Evolutionary conservation across 352 stramenopile species (phyloP), one percentile per base, ranked within the genome.

Genomic region (Phytophthora crassamura): DNA sequence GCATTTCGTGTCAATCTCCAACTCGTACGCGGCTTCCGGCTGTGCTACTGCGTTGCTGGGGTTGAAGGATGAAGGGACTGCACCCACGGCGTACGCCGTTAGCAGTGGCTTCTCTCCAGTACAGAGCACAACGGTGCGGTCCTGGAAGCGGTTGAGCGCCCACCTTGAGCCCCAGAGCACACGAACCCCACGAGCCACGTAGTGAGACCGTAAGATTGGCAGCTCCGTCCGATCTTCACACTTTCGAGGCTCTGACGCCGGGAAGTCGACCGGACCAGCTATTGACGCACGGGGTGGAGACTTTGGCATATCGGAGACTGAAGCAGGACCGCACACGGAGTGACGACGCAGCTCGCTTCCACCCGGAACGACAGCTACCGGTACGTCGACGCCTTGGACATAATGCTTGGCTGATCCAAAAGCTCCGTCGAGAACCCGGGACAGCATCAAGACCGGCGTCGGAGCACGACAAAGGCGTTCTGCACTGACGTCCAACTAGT

Each of bases 131-230:
- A 91, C 45, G 1, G 62, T 75, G 28, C 69, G 71, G 48, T 67
- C 54, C 39, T 80, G 74, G 40, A 86, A 88, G n/a, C 62, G 71
- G 36, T 78, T 70, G 15, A 91, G 55, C 38, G 60, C 58, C 77
- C 76, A 90, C 16, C 78, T 73, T 0, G 78, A 78, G 1, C 80
- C 80, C 8, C 83, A 43, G 7, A 78, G 60, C 20, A 90, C 80
- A 7, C 51, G 61, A 20, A 89, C 77, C 12, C 75, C 47, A 14
- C 74, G 78, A 0, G 77, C 80, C 15, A 84, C 60, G 41, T 89
- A 91, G 32, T 87, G 68, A 48, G 61, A 59, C 4, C 77, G 68
- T 16, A 91, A 48, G 2, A 89, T 73, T 35, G 82, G 78, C 22
- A 91, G 69, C 16, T 73, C 66, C 4, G 25, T 33, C 7, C 28